Evolutionary conservation across 345 rosid genomes (phyloP), one percentile per base, ranked within the genome.

Genomic region (Psidium friedrichsthalianum): DNA sequence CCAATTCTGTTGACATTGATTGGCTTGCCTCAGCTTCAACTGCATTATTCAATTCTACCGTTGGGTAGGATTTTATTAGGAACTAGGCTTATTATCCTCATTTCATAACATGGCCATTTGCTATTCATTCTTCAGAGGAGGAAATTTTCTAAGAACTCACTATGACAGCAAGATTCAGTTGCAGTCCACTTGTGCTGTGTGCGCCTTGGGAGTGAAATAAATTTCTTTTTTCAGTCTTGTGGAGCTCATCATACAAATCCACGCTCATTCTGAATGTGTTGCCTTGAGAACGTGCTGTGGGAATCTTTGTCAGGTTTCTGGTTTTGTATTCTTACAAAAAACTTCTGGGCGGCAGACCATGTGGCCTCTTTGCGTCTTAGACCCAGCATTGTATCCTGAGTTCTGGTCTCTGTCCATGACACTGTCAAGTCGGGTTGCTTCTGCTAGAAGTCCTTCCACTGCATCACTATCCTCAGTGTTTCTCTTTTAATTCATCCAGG

Each of bases 231-330:
- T 36, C 47, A 49, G 7, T 51, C 56, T 69, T 74, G 61, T 52
- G 82, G 83, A 69, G 64, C 53, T 85, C 51, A 74, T 85, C 59
- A 85, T 59, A 49, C 53, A 69, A 69, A 69, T 69, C 78, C 78
- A 36, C 78, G 52, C 40, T 42, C 85, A 40, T 84, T 61, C 56
- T 49, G 88, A 61, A 56, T 74, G 58, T 82, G 88, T 54, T 84
- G 87, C 76, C 84, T 89, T 86, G 90, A 88, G 88, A 88, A 86
- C 86, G 88, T 85, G 88, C 82, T 40, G 40, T 81, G 78, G 78
- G 89, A 88, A 89, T 86, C 88, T 86, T 89, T 51, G 25, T 85
- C 85, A 82, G 69, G 61, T 51, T 44, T 52, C 21, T 53, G 7
- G 44, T 5, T 18, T 11, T 32, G 5, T 64, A 47, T 51, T 84